Conservation (phyloP, 768 basidiomycete genomes). For the Leccinum rimulosum region DNA sequence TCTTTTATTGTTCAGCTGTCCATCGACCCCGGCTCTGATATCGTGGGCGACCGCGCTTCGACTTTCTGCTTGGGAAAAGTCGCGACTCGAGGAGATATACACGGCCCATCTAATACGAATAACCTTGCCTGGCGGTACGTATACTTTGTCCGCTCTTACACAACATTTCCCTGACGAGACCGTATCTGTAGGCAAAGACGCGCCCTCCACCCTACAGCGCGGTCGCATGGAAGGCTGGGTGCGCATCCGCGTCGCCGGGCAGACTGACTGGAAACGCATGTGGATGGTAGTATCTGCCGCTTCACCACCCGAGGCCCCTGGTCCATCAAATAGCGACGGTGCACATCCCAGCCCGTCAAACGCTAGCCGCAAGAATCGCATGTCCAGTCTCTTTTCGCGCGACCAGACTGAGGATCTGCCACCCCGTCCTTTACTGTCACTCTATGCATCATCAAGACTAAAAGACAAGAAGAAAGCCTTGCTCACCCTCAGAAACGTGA, state of each 20-base stretch:
- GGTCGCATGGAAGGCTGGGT: constrained; percentile 92
- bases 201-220: constrained; percentile 60
- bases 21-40: constrained; percentile 61
- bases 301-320: constrained; percentile 24
- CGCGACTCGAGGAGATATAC: constrained; percentile 94
- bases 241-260: constrained; percentile 88
- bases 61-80: constrained; percentile 91
- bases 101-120: constrained; percentile 90
- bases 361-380: constrained; percentile 45
- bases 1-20: constrained; percentile 84
- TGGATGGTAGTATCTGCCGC: constrained; percentile 76
- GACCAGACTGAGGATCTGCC: constrained; percentile 37
- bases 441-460: constrained; percentile 62
- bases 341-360: constrained; percentile 25
- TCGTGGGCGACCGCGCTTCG: constrained; percentile 94
- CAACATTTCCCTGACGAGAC: constrained; percentile 11
- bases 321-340: constrained; percentile 27
- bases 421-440: constrained; percentile 45
- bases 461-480: constrained; percentile 74
- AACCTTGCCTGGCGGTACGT: constrained; percentile 51
- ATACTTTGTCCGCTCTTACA: constrained; percentile 26
- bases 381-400: constrained; percentile 64
- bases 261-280: constrained; percentile 92
- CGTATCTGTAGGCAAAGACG: constrained; percentile 39
- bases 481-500: constrained; percentile 64